Base-by-base conservation (phyloP, 495 filamentous ascomycete species). In the Aspergillus homomorphus region DNA sequence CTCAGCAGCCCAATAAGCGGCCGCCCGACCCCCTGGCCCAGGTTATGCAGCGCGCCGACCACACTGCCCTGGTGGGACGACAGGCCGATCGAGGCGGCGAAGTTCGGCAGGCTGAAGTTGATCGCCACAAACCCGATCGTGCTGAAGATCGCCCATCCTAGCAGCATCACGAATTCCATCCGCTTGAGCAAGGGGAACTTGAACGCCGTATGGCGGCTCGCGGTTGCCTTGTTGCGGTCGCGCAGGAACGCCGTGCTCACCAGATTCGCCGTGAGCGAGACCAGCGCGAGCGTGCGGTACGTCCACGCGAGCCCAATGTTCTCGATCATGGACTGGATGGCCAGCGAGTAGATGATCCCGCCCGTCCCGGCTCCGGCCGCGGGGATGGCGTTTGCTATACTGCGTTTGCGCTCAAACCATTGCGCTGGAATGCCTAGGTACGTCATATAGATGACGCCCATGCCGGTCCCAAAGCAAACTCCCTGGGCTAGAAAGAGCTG, bases 401-500 rank as follows among this genome's bases (percentile, higher is more conserved):
- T 76, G 19, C 80, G 70, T 23, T 65, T 66, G 2, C 71, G 77
- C 0, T 66, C 4, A 71, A 92, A 92, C 90, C 90, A 92, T 66
- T 91, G 87, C 1, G 87, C 80, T 0, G 87, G 75, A 1, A 91
- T 79, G 30, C 80, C 81, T 12, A 62, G 54, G 12, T 79, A 81
- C 16, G 82, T 77, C 14, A 86, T 84, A 69, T 88, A 94, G 20
- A 84, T 77, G 52, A 90, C 84, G 1, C 88, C 89, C 70, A 91
- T 78, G 1, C 87, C 89, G 14, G 83, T 58, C 10, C 89, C 89
- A 53, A 91, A 88, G 57, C 84, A 80, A 0, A 91, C 62, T 3
- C 89, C 89, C 64, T 92, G 89, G 49, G 78, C 82, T 1, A 94
- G 79, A 51, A 89, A 83, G 5, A 89, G 76, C 38, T 89, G 87